Evolutionary conservation across 108 stramenopile species (phyloP).

Genomic region (Fragilariopsis cylindrus): DNA sequence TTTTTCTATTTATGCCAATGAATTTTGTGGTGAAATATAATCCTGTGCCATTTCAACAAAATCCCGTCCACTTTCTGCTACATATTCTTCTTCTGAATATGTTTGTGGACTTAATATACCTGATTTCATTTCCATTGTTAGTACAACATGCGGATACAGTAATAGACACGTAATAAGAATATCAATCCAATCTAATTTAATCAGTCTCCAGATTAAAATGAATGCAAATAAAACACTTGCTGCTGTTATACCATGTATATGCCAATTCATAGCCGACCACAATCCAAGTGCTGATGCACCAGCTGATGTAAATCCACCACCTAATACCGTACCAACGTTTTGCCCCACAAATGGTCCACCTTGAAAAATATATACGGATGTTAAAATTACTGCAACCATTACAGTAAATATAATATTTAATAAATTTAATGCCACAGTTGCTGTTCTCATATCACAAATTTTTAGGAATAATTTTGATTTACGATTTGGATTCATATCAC

Average conservation of each 20-base stretch:
- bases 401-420: conserved; percentile 8
- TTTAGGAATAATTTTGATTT: background rate
- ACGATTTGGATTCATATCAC: background rate
- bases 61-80: conserved; percentile 5
- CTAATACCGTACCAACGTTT: background rate
- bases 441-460: conserved; percentile 8
- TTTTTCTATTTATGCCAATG: background rate
- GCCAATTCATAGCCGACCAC: conserved; percentile 13
- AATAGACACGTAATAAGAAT: background rate
- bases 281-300: background rate
- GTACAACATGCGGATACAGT: conserved; percentile 6
- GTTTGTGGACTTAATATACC: conserved; percentile 11
- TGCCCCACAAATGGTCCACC: background rate
- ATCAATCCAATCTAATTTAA: conserved; percentile 5
- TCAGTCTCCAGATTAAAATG: background rate
- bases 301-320: background rate
- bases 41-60: conserved; percentile 11
- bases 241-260: background rate
- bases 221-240: background rate
- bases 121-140: background rate
- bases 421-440: background rate
- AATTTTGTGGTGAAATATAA: background rate
- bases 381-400: background rate
- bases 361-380: background rate
- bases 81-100: conserved; percentile 10